Conservation (phyloP, 2,329 filamentous ascomycete species). For the Cordyceps tenuipes region DNA sequence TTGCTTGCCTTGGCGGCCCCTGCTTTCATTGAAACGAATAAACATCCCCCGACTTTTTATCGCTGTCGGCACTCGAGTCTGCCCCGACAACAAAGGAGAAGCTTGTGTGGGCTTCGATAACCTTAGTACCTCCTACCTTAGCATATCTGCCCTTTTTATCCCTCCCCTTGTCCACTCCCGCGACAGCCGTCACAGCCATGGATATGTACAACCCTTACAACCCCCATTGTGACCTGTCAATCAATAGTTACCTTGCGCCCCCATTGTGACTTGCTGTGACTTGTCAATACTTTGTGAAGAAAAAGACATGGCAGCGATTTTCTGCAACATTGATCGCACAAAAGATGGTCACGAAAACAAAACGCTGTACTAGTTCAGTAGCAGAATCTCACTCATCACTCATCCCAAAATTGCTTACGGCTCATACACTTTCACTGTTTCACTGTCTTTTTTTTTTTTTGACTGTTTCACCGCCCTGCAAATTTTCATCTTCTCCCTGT, state of each 20-base stretch:
- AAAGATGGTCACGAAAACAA: too few relatives aligned
- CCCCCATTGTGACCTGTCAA: too few relatives aligned
- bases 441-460: too few relatives aligned
- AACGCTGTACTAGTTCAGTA: too few relatives aligned
- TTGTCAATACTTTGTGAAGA: too few relatives aligned
- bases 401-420: neutral
- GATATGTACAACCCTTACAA: neutral
- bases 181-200: neutral
- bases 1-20: neutral
- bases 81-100: neutral
- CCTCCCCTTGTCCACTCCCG: neutral
- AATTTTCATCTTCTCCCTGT: neutral
- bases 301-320: too few relatives aligned
- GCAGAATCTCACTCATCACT: neutral
- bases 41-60: conserved; percentile 6
- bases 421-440: neutral
- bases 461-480: neutral
- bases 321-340: too few relatives aligned
- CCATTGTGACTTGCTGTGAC: too few relatives aligned
- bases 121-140: neutral
- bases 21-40: neutral
- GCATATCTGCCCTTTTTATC: conserved; percentile 1
- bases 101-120: neutral
- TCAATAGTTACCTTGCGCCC: too few relatives aligned
- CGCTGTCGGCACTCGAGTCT: neutral